Evolutionary conservation across 2,329 filamentous ascomycete species (phyloP), one percentile per base, ranked within the genome.

Genomic region (Pyricularia sp.): DNA sequence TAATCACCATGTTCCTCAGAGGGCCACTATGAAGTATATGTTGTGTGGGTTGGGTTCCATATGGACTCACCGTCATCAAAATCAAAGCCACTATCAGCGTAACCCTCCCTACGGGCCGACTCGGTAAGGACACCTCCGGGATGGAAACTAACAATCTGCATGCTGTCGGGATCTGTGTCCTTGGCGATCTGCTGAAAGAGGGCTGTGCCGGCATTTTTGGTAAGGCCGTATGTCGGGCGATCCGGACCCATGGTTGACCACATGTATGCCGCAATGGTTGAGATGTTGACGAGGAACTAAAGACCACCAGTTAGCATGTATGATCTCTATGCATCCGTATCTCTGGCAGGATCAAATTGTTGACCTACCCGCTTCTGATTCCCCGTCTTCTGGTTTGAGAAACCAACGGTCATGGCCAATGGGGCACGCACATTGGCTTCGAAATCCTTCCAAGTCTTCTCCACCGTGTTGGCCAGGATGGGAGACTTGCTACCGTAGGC

Each of bases 91-190:
- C 68, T 66, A 11, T 36, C 14, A 6, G 68, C 65, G 50, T 69
- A 10, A 64, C 68, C 69, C 11, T 67, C 31, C 2, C 20, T 33
- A 6, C 14, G 20, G 59, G 64, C 71, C 4, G 20, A 28, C 6
- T 70, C 58, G 31, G 26, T 69, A 31, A 70, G 68, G 11, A 73
- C n/a, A 25, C 68, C 63, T 31, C 74, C 74, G 1, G 74, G 74
- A 66, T 75, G 72, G 68, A 69, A 76, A 66, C 66, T 73, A 66
- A 74, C 4, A 25, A 76, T 63, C 67, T 73, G 73, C 63, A 74
- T 42, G 64, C 72, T 64, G 33, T 72, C 70, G 3, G 72, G 64
- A 50, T 66, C 20, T 5, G 69, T 23, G 17, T 71, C 58, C 20
- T 70, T 68, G 33, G 74, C 74, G 14, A 75, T 66, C 50, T 72